These are phyloP conservation scores for Pythium vanterpoolii DNA, from an alignment of 352 stramenopile genomes.

Conservation along the genomic window DNA sequence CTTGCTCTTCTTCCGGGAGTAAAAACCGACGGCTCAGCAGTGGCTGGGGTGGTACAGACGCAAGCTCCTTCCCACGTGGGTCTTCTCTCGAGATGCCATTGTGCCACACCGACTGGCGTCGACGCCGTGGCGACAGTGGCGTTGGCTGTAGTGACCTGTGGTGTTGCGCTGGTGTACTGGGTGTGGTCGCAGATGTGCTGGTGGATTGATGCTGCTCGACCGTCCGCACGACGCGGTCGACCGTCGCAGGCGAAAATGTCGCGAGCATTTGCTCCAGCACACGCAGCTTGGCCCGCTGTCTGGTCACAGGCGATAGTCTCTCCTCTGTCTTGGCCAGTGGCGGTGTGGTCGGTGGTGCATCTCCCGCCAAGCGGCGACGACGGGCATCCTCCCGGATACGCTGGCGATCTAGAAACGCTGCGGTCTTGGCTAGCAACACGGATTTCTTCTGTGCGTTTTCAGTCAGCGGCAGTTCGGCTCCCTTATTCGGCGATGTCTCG, in stretches of 20 bases:
- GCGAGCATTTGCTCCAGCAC: slow-evolving; percentile 54
- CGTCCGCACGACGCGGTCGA: slow-evolving; percentile 33
- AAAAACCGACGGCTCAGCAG: slow-evolving; percentile 41
- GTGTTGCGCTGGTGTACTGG: not conserved
- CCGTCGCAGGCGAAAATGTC: slow-evolving; percentile 42
- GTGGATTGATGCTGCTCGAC: slow-evolving; percentile 7
- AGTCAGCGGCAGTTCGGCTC: not conserved
- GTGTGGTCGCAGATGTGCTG: not conserved
- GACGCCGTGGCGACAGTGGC: slow-evolving; percentile 47
- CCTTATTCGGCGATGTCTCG: too few species aligned
- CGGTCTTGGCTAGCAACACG: slow-evolving; percentile 6
- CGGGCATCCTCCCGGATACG: slow-evolving; percentile 6
- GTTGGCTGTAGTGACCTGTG: slow-evolving; percentile 12
- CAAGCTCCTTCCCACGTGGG: not conserved
- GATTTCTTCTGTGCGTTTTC: too few species aligned
- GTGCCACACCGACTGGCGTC: slow-evolving; percentile 45
- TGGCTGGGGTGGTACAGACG: not conserved
- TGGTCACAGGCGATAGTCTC: slow-evolving; percentile 40
- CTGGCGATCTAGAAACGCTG: slow-evolving; percentile 12
- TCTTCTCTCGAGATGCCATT: slow-evolving; percentile 50
- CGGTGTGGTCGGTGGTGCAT: not conserved
- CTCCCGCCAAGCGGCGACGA: not conserved
- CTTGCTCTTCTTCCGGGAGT: slow-evolving; percentile 49
- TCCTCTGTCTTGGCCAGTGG: too few species aligned
- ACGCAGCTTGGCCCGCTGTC: slow-evolving; percentile 50